Evolutionary conservation across 371 early-diverging fungal genomes (phyloP), one percentile per base, ranked within the genome.

Genomic region (Nematocida sp.): DNA sequence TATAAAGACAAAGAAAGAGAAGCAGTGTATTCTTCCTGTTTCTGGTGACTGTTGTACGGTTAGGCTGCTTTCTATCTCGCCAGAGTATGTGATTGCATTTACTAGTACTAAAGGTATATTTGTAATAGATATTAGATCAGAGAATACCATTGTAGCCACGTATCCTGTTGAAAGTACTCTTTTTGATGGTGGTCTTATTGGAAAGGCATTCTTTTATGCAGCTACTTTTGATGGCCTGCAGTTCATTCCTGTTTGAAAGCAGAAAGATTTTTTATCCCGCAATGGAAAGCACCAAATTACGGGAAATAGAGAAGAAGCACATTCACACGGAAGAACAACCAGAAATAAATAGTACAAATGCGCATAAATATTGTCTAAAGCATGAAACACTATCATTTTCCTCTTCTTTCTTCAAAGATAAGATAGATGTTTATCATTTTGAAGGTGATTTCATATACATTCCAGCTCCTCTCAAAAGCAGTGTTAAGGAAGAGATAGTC

Each of bases 401-500:
- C 11, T 32, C 47, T 43, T 31, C 11, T 11, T 9, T 34, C 37
- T 41, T 70, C 4, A 70, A 70, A 23, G 49, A 58, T 2, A 45
- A 34, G 37, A 45, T 70, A 1, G 40, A 34, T 19, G 51, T 58
- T 29, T 70, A 70, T 32, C 49, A 35, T 19, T 70, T 70, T 31
- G 43, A 47, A 40, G 74, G 74, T 0, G 47, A 47, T 9, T 70
- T 70, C 48, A 32, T 60, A 7, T 70, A 43, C 38, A 70, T 70
- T 38, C 74, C 74, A 19, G 34, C 27, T 23, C 74, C 74, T 1
- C 74, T 70, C 5, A 47, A 29, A 46, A 19, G 15, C 15, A 17
- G 29, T 11, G 60, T 49, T 11, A 70, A 70, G 21, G 48, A 37
- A 0, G 27, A 13, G 19, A 60, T 70, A 29, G 60, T 46, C 27